Evolutionary conservation across 441 rosid genomes (phyloP), one percentile per base, ranked within the genome.

Genomic region (Euphorbia corollata): DNA sequence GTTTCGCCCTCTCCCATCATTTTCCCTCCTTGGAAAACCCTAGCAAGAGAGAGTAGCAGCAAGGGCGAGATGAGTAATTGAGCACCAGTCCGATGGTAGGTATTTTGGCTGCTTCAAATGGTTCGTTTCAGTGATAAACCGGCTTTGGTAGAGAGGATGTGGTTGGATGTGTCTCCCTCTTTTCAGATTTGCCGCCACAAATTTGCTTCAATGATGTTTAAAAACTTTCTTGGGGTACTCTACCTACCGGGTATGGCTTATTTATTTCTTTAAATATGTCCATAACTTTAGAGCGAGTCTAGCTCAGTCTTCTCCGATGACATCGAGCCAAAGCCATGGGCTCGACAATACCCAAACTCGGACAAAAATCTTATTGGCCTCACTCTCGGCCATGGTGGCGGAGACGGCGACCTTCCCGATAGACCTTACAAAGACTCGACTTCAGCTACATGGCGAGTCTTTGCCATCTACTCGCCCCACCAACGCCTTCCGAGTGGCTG

Each of bases 301-400:
- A 8, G 12, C 20, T 54, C 24, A 12, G 10, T 65, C 47, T 9
- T 16, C 18, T 38, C 30, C 45, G 23, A 69, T 53, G 74, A 72
- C 58, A 54, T 50, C 73, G 55, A 19, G 51, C 41, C 30, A 41
- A 19, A 62, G 59, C 23, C 58, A 61, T 59, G 72, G 72, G 27
- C 69, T 7, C 38, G 67, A 74, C 61, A 76, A 61, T 18, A 68
- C 67, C 67, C 63, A 27, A 13, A 73, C 48, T 13, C 45, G 11
- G 11, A 8, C 67, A 30, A 85, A 81, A 73, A 78, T 86, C 72
- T 43, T 82, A 30, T 79, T 92, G 68, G 75, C 92, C 45, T 92
- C 95, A 38, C 54, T 85, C 7, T 87, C 98, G n/a, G 96, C 95
- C 48, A 84, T 88, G 88, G 92, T 78, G 65, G 95, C 98, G 0